These are phyloP conservation scores for Thinopyrum obtusiflorum DNA, from an alignment of 202 grass and related monocot genomes.

Conservation along the genomic window DNA sequence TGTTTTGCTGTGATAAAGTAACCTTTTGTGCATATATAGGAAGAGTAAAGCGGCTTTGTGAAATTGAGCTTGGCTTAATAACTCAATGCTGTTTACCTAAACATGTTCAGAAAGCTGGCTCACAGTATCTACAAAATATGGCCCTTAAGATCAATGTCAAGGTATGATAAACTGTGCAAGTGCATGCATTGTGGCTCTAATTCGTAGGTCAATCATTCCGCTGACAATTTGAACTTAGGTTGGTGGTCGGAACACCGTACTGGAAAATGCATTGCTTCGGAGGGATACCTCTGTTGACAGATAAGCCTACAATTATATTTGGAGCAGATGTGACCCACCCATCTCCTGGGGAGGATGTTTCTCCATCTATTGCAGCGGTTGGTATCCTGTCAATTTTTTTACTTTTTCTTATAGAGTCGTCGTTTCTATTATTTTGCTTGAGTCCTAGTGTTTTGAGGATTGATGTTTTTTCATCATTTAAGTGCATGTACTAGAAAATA, in stretches of 20 bases:
- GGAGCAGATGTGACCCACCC: conserved; percentile 76
- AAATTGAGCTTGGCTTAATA: conserved; percentile 59
- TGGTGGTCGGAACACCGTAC: conserved; percentile 56
- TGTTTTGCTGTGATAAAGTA: not conserved
- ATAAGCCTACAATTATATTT: conserved; percentile 60
- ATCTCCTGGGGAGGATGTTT: conserved; percentile 48
- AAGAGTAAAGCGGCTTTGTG: conserved; percentile 52
- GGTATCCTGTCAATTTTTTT: not conserved
- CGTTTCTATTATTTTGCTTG: not conserved
- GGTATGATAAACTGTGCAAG: conserved; percentile 26
- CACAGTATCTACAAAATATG: conserved; percentile 62
- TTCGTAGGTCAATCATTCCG: not conserved
- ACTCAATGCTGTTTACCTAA: conserved; percentile 55
- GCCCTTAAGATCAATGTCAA: conserved; percentile 71
- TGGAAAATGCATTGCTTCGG: conserved; percentile 42
- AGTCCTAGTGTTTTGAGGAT: not conserved
- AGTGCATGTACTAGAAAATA: not conserved
- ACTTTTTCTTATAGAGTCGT: not conserved
- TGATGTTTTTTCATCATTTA: not conserved
- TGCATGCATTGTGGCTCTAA: not conserved
- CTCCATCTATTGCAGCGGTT: conserved; percentile 56
- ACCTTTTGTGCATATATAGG: conserved; percentile 18
- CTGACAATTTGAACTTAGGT: conserved; percentile 16
- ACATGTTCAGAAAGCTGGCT: conserved; percentile 33
- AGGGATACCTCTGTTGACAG: conserved; percentile 52